Evolutionary conservation across 176 grass and related monocot species (phyloP).

Genomic region (Canna indica): DNA sequence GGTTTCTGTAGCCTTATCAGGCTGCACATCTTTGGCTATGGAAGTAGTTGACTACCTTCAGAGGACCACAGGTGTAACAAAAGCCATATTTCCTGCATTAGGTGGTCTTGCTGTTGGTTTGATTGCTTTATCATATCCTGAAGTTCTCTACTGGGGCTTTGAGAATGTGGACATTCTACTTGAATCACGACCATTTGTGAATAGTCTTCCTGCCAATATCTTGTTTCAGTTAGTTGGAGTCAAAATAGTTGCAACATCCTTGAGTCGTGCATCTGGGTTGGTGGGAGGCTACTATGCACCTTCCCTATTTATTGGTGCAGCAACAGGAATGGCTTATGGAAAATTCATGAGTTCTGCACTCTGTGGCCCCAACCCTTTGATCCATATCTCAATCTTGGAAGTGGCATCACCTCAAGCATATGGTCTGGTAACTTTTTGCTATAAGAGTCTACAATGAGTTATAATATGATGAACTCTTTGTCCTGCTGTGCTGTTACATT

Average conservation of each 20-base stretch:
- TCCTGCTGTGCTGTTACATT: too few relatives aligned
- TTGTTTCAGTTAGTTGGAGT: conserved; percentile 78
- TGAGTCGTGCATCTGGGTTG: conserved; percentile 81
- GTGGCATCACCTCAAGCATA: conserved; percentile 97
- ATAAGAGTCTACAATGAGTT: not conserved
- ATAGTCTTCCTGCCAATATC: conserved; percentile 45
- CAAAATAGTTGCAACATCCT: conserved; percentile 70
- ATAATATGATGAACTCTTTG: too few relatives aligned
- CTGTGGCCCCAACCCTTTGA: conserved; percentile 45
- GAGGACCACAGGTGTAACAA: conserved; percentile 45
- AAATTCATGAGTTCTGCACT: conserved; percentile 58
- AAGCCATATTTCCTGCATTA: conserved; percentile 55
- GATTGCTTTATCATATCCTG: conserved; percentile 74
- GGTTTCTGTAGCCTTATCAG: conserved; percentile 62
- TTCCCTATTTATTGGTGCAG: conserved; percentile 92
- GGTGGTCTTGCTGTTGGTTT: conserved; percentile 81
- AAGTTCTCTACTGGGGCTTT: conserved; percentile 93
- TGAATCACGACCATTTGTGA: conserved; percentile 76
- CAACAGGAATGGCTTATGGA: conserved; percentile 92
- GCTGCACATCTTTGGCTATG: conserved; percentile 57
- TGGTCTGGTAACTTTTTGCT: conserved; percentile 58
- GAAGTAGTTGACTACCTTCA: conserved; percentile 48
- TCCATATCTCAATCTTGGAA: conserved; percentile 57
- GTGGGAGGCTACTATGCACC: conserved; percentile 93
- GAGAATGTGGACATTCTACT: conserved; percentile 88